Evolutionary conservation across 1,284 basidiomycete genomes (phyloP).

Genomic region (Stereum hirsutum): DNA sequence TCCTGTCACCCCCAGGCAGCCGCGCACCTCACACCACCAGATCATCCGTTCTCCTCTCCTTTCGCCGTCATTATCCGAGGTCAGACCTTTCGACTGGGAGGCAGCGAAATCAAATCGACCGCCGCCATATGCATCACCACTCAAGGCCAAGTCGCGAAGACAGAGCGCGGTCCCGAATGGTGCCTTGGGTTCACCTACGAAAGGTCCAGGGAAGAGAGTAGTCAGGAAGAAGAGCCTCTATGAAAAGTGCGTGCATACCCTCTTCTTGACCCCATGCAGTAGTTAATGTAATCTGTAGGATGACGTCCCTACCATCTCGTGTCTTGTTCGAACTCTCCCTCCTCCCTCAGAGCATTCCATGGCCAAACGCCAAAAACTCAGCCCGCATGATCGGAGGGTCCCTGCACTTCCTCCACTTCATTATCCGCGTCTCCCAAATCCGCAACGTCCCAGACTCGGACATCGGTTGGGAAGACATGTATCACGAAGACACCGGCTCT

Average conservation of each 20-base stretch:
- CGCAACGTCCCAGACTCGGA: constrained; percentile 53
- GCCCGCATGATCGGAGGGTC: constrained; percentile 56
- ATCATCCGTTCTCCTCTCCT: constrained; percentile 36
- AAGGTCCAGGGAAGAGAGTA: no score
- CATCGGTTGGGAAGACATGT: constrained; percentile 69
- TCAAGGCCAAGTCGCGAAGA: constrained; percentile 24
- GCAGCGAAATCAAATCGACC: constrained; percentile 57
- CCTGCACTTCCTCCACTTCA: constrained; percentile 60
- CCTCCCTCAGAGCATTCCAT: constrained; percentile 67
- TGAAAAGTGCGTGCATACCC: constrained; percentile 37
- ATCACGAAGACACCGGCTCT: constrained; percentile 49
- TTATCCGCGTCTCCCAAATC: constrained; percentile 49
- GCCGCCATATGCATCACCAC: constrained; percentile 59
- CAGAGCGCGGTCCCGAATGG: constrained; percentile 29
- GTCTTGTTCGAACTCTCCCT: constrained; percentile 66
- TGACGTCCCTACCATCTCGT: constrained; percentile 52
- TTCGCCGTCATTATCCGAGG: constrained; percentile 62
- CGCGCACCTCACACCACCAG: constrained; percentile 13
- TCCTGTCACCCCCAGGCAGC: background rate
- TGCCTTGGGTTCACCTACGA: constrained; percentile 27
- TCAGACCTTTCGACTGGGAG: constrained; percentile 75
- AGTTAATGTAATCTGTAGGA: constrained; percentile 27
- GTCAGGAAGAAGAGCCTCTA: constrained; percentile 53
- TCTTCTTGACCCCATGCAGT: no score
- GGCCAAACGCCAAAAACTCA: constrained; percentile 54